Base-by-base conservation (phyloP, 2,329 filamentous ascomycete genomes). In the Nemania serpens region DNA sequence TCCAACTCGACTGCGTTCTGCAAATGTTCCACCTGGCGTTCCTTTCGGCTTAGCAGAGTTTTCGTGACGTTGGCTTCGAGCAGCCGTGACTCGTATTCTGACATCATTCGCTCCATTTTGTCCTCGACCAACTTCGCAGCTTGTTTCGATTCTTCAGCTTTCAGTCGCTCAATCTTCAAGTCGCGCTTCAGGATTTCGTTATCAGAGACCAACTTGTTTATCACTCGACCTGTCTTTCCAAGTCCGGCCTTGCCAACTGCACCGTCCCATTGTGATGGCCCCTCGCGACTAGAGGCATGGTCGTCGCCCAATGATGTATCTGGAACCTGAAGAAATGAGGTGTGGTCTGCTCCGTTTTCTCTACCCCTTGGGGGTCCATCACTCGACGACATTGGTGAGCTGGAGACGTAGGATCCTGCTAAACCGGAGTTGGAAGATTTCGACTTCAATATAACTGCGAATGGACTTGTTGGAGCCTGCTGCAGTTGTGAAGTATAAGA, bases 141-240 rank as follows among this genome's bases (percentile, higher is more conserved):
- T 71, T 90, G 86, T 67, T 86, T 85, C n/a, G 88, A 82, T 70
- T 93, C 90, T 60, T 92, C 89, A 46, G 88, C 82, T 47, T 83
- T 82, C 56, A 89, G 73, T 18, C 81, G 80, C 74, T 90, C 88
- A 58, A 89, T 84, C 69, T 88, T 81, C 59, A 91, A 80, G 65
- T 94, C 90, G 54, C 90, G 84, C 69, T 90, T 90, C 47, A 94
- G 79, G 42, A 87, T 83, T 70, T 94, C 91, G 68, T 93, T 93
- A 72, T 94, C 91, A 55, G 88, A 88, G 71, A 92, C 91, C 55
- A 95, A 83, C 71, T 87, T 86, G 76, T 95, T 91, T 74, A 95
- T 94, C 54, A 92, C 89, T 36, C 89, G 82, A 9, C 89, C 89
- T 10, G 88, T 91, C 78, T 92, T 92, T 45, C 89, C 89, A 2